Evolutionary conservation across 306 rosid species (phyloP).

Genomic region (Betula pendula): DNA sequence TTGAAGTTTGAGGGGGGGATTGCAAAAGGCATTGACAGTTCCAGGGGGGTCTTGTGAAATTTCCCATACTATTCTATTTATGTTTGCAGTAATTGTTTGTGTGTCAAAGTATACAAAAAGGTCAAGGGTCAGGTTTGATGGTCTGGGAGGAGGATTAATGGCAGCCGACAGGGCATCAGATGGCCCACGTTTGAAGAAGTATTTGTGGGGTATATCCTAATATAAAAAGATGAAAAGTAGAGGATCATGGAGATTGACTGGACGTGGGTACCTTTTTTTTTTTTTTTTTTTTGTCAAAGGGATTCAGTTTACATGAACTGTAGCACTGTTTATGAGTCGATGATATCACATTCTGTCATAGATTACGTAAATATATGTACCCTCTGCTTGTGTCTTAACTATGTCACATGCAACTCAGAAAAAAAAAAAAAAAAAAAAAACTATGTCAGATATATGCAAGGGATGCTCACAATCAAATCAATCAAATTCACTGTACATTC

Average conservation of each 20-base stretch:
- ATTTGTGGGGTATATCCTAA: background rate
- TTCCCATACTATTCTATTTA: too few species aligned
- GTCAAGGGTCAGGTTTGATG: background rate
- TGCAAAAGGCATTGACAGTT: too few species aligned
- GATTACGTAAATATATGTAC: background rate
- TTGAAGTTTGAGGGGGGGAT: too few species aligned
- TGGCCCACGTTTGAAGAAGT: background rate
- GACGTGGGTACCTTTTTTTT: background rate
- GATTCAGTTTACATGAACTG: constrained; percentile 6
- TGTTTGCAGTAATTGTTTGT: too few species aligned
- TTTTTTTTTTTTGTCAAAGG: background rate
- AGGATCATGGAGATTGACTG: background rate
- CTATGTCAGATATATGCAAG: too few species aligned
- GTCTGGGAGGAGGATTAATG: background rate
- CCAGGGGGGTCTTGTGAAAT: too few species aligned
- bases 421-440: too few species aligned
- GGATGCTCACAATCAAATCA: too few species aligned
- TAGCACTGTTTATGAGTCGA: background rate
- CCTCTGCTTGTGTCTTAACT: too few species aligned
- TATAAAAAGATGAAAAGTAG: background rate
- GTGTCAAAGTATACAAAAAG: too few species aligned
- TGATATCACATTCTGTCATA: background rate
- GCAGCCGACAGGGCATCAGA: background rate
- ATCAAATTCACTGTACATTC: too few species aligned
- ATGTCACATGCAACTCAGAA: too few species aligned